Evolutionary conservation across 495 filamentous ascomycete genomes (phyloP), one percentile per base, ranked within the genome.

Genomic region (Chaetomium tenue): DNA sequence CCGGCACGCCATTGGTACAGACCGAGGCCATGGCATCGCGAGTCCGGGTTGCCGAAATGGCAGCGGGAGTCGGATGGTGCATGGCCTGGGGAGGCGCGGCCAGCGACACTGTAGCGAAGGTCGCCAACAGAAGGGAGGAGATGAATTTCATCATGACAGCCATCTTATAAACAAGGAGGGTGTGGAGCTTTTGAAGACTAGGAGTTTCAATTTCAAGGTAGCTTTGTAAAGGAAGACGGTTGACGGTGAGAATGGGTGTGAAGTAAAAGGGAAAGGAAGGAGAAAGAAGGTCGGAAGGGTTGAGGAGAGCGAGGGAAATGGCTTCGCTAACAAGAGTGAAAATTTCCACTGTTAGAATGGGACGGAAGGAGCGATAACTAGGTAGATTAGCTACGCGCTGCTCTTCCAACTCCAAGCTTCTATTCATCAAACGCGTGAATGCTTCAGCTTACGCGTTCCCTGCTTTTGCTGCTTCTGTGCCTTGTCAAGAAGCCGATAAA

Each of bases 1-100:
- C 70, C 6, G 71, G 60, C 46, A 60, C n/a, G 50, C 70, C 70
- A 15, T 50, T 63, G 28, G 66, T 65, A 57, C 70, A 72, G 40
- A 44, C 54, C 13, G 66, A 20, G n/a, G 61, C 47, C 23, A 50
- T 37, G 30, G 15, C 63, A 20, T 44, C 60, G 55, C 25, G 56
- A 16, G 63, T 69, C 6, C 30, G 8, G n/a, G 51, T 62, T 15
- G 60, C 9, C 22, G 1, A 12, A 30, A 40, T 16, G 8, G 44
- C 25, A 12, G 13, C n/a, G 23, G 25, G 23, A 13, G 33, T 22
- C 47, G 46, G 44, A 5, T 30, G 22, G 37, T 28, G 61, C 12
- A 42, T 28, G 20, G n/a, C 5, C 13, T 56, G 46, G 22, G n/a
- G 12, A 30, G 25, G 28, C 4, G 33, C 60, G 13, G 48, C 61